A percentile compares a stretch with the other conserved stretches of the same genome.
These are phyloP conservation scores for Phaseolus coccineus DNA, from an alignment of 331 rosid genomes.

Conservation along the genomic window DNA sequence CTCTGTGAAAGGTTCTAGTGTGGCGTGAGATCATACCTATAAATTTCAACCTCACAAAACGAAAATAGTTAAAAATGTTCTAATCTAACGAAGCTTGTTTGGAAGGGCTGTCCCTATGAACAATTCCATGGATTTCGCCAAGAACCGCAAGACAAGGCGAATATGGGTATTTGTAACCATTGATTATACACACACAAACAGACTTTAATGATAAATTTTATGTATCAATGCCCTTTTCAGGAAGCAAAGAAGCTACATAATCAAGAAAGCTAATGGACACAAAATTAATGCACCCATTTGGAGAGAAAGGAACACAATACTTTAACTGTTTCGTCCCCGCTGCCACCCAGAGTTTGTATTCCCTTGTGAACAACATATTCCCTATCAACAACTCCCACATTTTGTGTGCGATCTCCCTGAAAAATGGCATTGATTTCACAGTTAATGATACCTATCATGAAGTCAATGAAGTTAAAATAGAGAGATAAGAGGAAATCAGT, in stretches of 20 bases:
- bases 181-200: neutral
- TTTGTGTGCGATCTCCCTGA: constrained; percentile 79
- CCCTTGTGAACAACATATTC: constrained; percentile 78
- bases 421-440: constrained; percentile 29
- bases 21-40: neutral
- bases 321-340: constrained; percentile 23
- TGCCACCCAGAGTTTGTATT: constrained; percentile 78
- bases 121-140: neutral
- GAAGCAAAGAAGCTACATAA: neutral
- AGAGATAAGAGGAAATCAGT: neutral
- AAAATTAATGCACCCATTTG: constrained; percentile 16
- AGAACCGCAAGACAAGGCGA: neutral
- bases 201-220: neutral
- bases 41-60: neutral
- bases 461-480: constrained; percentile 30
- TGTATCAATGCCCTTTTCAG: neutral
- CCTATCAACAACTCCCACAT: constrained; percentile 78
- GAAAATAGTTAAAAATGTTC: neutral
- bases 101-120: neutral
- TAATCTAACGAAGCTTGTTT: neutral
- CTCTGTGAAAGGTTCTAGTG: neutral
- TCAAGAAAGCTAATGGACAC: constrained; percentile 9
- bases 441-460: constrained; percentile 25
- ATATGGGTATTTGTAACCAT: neutral
- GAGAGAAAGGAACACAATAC: constrained; percentile 48